Conservation (phyloP, 2,329 filamentous ascomycete genomes). For the Macrophomina phaseolina region DNA sequence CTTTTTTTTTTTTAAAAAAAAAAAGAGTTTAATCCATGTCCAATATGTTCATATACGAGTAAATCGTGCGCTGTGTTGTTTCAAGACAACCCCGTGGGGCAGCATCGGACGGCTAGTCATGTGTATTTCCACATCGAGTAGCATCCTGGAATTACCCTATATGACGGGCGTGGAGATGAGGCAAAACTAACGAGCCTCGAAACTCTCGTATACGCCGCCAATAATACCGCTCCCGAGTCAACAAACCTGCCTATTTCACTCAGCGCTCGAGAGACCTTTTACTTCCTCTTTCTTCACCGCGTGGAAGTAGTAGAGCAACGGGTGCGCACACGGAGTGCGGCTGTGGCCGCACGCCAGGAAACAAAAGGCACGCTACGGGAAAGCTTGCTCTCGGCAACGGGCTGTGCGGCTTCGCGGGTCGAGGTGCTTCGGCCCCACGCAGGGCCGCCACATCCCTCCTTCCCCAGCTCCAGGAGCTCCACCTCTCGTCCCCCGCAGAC, state of each 20-base stretch:
- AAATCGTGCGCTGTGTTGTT: neutral
- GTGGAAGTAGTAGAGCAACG: too few species aligned
- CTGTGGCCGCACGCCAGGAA: neutral
- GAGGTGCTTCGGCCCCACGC: slow-evolving; percentile 2
- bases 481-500: neutral
- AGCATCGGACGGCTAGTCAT: neutral
- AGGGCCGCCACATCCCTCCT: neutral
- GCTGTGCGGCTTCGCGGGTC: neutral
- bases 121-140: neutral
- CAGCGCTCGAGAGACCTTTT: too few species aligned
- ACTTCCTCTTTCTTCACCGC: too few species aligned
- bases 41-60: neutral
- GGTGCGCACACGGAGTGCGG: too few species aligned
- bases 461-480: neutral
- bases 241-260: too few species aligned
- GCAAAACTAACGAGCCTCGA: too few species aligned
- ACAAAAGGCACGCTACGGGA: slow-evolving; percentile 1
- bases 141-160: neutral
- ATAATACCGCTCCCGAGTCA: too few species aligned
- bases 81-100: neutral
- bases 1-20: too few species aligned
- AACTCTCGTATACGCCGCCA: too few species aligned
- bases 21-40: neutral
- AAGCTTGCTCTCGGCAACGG: neutral
- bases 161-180: neutral